phyloP scores from a whole-genome alignment of 805 yeast species.

The Candida yuanshanica region DNA sequence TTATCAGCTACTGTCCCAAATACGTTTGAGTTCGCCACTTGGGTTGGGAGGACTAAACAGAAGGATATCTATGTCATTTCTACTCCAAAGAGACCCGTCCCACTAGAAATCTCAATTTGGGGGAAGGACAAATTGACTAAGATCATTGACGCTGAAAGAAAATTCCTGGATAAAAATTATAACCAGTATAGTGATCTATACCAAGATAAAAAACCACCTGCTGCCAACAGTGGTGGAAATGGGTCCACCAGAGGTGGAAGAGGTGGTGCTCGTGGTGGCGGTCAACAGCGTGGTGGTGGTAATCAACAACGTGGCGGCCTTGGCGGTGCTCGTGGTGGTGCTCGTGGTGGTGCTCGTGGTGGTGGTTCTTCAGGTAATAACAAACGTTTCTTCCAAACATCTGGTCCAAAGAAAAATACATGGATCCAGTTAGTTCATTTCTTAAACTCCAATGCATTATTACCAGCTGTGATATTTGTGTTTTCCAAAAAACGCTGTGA shows the following conservation, averaged over 20 bases:
- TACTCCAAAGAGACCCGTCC: slow-evolving; percentile 95
- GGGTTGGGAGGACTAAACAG: slow-evolving; percentile 97
- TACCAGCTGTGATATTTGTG: slow-evolving; percentile 91
- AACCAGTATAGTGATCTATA: slow-evolving; percentile 50
- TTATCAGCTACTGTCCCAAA: slow-evolving; percentile 98
- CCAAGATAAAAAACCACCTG: slow-evolving; percentile 34
- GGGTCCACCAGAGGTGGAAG: slow-evolving; percentile 25
- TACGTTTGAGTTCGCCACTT: slow-evolving; percentile 93
- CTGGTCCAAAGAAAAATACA: slow-evolving; percentile 64
- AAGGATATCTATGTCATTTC: slow-evolving; percentile 95
- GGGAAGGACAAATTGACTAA: slow-evolving; percentile 71
- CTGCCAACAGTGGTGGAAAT: slow-evolving; percentile 35
- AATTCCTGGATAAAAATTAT: slow-evolving; percentile 61
- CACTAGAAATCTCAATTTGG: slow-evolving; percentile 82
- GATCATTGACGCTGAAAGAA: slow-evolving; percentile 68
- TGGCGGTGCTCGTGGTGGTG: slow-evolving; percentile 38
- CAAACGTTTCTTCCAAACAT: slow-evolving; percentile 27
- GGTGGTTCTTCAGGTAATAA: slow-evolving; percentile 30
- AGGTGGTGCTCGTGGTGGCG: slow-evolving; percentile 38
- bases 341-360: slow-evolving; percentile 37
- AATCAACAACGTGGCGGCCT: slow-evolving; percentile 37
- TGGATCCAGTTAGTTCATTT: slow-evolving; percentile 72
- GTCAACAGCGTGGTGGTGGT: slow-evolving; percentile 28
- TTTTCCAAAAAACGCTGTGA: slow-evolving; percentile 93
- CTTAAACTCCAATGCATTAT: slow-evolving; percentile 57